phyloP scores from a whole-genome alignment of 352 stramenopile genomes.

The Hyphochytrium catenoides region DNA sequence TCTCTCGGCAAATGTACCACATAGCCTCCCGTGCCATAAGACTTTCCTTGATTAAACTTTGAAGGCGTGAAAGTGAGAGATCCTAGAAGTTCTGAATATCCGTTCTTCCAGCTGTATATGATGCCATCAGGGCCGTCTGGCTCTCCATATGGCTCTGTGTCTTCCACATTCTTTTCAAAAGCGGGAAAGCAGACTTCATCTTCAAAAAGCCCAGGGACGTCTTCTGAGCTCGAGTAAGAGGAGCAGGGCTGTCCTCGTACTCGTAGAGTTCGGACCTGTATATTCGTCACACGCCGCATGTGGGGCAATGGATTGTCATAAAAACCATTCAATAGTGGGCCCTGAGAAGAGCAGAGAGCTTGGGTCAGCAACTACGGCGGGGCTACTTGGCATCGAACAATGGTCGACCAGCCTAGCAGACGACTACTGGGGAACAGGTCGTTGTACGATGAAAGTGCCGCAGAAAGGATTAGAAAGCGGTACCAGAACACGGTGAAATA shows the following conservation, averaged over 20 bases:
- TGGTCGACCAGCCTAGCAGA: no score
- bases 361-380: no score
- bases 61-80: conserved; percentile 41
- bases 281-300: conserved; percentile 26
- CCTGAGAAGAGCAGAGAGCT: no score
- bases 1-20: conserved; percentile 36
- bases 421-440: no score
- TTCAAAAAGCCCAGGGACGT: conserved; percentile 36
- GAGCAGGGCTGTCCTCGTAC: conserved; percentile 25
- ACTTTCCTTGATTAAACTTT: conserved; percentile 30
- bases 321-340: conserved; percentile 32
- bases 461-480: no score
- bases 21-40: conserved; percentile 39
- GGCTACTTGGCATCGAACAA: no score
- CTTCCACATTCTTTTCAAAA: conserved; percentile 17
- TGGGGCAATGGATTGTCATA: conserved; percentile 36
- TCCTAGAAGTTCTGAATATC: conserved; percentile 18
- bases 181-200: conserved; percentile 39
- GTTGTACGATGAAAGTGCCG: no score
- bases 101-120: conserved; percentile 19
- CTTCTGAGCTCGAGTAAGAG: conserved; percentile 14
- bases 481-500: no score
- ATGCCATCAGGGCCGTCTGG: conserved; percentile 8
- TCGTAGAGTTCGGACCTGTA: conserved; percentile 28
- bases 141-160: conserved; percentile 24